Evolutionary conservation across 495 filamentous ascomycete species (phyloP).

Genomic region (Daldinia caldariorum): DNA sequence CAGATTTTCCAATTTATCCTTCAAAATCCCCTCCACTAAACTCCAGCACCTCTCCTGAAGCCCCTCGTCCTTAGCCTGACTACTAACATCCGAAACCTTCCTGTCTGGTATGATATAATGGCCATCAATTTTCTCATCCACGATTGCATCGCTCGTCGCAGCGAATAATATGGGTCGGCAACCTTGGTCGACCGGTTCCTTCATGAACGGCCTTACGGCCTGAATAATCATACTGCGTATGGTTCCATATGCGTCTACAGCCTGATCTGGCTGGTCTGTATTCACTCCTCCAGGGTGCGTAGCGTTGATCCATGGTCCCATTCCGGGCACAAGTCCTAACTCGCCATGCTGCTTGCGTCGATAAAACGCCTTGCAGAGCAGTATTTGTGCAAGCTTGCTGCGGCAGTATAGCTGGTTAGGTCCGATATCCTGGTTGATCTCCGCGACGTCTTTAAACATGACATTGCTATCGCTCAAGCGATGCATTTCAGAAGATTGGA

Average conservation of each 20-base stretch:
- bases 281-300: constrained; percentile 61
- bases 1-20: constrained; percentile 45
- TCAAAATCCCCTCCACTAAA: constrained; percentile 52
- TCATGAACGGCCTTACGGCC: constrained; percentile 58
- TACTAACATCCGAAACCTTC: constrained; percentile 56
- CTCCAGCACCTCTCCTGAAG: constrained; percentile 54
- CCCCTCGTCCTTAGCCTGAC: constrained; percentile 51
- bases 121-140: constrained; percentile 57
- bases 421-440: constrained; percentile 67
- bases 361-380: constrained; percentile 51
- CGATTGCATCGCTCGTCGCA: constrained; percentile 57
- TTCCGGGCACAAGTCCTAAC: constrained; percentile 25
- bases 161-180: constrained; percentile 62
- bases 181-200: constrained; percentile 59
- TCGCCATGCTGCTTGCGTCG: constrained; percentile 52
- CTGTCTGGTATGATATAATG: constrained; percentile 65
- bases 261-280: constrained; percentile 63
- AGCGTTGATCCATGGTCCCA: constrained; percentile 56
- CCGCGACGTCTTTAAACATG: constrained; percentile 58
- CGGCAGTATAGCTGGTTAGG: constrained; percentile 63
- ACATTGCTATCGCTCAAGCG: constrained; percentile 55
- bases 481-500: constrained; percentile 66
- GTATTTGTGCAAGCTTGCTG: constrained; percentile 65
- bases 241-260: constrained; percentile 61
- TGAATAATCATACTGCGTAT: constrained; percentile 53